phyloP scores from a whole-genome alignment of 139 green algal species.

The Yamagishiella unicocca region DNA sequence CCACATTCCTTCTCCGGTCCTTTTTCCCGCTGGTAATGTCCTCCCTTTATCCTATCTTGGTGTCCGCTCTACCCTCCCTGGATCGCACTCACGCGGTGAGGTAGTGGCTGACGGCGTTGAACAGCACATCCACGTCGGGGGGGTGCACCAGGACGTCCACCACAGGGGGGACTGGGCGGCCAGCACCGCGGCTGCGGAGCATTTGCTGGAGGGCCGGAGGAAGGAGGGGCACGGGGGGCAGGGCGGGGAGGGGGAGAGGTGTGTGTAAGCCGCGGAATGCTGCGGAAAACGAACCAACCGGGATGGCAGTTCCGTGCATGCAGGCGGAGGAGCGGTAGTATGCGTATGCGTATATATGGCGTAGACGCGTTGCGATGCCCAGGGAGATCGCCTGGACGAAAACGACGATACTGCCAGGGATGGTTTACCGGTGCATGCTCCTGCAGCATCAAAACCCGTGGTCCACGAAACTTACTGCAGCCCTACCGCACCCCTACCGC shows the following conservation, averaged over 20 bases:
- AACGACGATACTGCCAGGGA: too few species aligned
- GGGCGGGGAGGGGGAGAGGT: background rate
- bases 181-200: background rate
- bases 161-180: background rate
- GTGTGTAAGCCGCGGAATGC: background rate
- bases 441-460: too few species aligned
- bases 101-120: background rate
- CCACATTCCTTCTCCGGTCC: background rate
- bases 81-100: background rate
- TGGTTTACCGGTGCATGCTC: too few species aligned
- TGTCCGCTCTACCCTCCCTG: background rate
- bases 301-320: background rate
- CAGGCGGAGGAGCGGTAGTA: background rate
- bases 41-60: background rate
- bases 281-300: background rate
- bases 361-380: background rate
- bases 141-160: background rate
- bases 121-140: slow-evolving; percentile 19
- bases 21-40: background rate
- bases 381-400: background rate
- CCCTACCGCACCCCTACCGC: too few species aligned
- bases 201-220: slow-evolving; percentile 17
- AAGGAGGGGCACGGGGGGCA: background rate
- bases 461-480: too few species aligned
- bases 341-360: background rate